Evolutionary conservation across 805 yeast species (phyloP).

Genomic region (Schwanniomyces polymorphus): DNA sequence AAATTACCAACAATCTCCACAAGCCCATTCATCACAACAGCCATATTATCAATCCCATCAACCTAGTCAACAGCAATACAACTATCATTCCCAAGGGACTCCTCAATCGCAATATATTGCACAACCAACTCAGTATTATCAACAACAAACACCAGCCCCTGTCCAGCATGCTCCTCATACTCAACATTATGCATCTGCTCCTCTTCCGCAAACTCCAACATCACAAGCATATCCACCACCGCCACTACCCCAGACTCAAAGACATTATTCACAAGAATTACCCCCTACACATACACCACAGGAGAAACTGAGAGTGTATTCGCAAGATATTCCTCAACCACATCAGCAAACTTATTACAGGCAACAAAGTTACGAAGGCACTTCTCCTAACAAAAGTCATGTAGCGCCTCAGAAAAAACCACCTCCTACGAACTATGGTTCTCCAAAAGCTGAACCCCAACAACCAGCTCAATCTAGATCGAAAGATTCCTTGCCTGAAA

Average conservation of each 20-base stretch:
- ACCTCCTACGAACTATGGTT: slow-evolving; percentile 8
- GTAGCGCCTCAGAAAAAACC: slow-evolving; percentile 16
- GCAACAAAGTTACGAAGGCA: not conserved
- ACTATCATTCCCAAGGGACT: slow-evolving; percentile 9
- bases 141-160: slow-evolving; percentile 6
- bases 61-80: slow-evolving; percentile 8
- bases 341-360: slow-evolving; percentile 11
- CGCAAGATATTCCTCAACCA: not conserved
- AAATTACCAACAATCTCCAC: slow-evolving; percentile 10
- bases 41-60: slow-evolving; percentile 12
- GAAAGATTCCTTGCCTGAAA: slow-evolving; percentile 21
- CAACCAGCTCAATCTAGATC: slow-evolving; percentile 10
- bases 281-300: not conserved
- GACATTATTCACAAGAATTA: not conserved
- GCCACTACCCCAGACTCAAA: slow-evolving; percentile 4
- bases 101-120: slow-evolving; percentile 9
- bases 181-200: slow-evolving; percentile 6
- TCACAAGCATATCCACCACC: slow-evolving; percentile 7
- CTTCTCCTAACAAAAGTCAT: not conserved
- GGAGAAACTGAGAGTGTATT: not conserved
- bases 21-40: slow-evolving; percentile 8
- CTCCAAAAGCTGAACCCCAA: slow-evolving; percentile 4
- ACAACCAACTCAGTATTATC: slow-evolving; percentile 7
- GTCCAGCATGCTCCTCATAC: slow-evolving; percentile 10
- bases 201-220: slow-evolving; percentile 5